A percentile compares a stretch with the other conserved stretches of the same genome.
Evolutionary conservation across 2,329 filamentous ascomycete species (phyloP).

Genomic region (Akanthomyces lecanii): DNA sequence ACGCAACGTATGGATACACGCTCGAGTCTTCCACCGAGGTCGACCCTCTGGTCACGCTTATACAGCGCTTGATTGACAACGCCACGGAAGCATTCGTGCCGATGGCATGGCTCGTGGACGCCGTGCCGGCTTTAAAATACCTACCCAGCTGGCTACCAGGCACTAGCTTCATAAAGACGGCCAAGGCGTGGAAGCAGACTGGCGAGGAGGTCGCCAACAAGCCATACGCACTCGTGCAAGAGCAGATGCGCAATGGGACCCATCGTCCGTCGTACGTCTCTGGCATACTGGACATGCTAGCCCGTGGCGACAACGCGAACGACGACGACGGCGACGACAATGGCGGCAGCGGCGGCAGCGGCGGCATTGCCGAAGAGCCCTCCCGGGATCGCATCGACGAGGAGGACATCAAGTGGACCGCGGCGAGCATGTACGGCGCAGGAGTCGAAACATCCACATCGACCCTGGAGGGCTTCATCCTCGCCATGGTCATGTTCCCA

Average conservation of each 20-base stretch:
- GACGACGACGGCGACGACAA: not conserved
- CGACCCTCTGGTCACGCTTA: conserved; percentile 21
- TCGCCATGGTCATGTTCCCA: conserved; percentile 25
- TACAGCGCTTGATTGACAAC: conserved; percentile 11
- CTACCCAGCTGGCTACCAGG: not conserved
- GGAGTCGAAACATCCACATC: conserved; percentile 11
- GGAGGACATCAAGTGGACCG: conserved; percentile 19
- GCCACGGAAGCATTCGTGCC: not conserved
- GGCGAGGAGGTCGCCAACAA: conserved; percentile 17
- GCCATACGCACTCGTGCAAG: conserved; percentile 22
- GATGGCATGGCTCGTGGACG: not conserved
- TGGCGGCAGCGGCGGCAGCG: not conserved
- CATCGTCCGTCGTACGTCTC: conserved; percentile 20
- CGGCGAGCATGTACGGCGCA: conserved; percentile 21
- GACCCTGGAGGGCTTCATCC: conserved; percentile 18
- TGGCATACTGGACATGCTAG: conserved; percentile 18
- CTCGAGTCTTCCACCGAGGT: conserved; percentile 17
- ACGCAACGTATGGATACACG: conserved; percentile 21
- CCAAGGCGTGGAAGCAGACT: not conserved
- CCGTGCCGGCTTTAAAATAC: not conserved
- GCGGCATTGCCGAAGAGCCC: not conserved
- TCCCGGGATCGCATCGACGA: conserved; percentile 6
- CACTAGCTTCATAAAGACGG: not conserved
- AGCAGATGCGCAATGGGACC: conserved; percentile 16
- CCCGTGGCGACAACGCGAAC: not conserved